Percentiles rank a stretch among this genome's conserved stretches.
Evolutionary conservation across 2,329 filamentous ascomycete species (phyloP).

Genomic region (Penicillium crustosum): DNA sequence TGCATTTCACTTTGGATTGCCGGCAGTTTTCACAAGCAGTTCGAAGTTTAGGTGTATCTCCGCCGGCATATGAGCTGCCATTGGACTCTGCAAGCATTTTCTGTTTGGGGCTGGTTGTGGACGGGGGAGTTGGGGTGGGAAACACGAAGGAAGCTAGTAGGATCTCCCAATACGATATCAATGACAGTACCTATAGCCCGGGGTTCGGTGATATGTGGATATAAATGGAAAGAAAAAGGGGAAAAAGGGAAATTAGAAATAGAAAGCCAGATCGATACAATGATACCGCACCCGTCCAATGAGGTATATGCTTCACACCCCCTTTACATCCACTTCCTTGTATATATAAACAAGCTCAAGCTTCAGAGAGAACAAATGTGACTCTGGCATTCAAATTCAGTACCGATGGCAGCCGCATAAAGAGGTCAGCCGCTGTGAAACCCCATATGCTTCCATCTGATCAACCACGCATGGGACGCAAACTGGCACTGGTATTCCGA

Average conservation of each 20-base stretch:
- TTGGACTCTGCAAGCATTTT: slow-evolving; percentile 32
- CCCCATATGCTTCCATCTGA: slow-evolving; percentile 36
- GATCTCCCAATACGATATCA: slow-evolving; percentile 1
- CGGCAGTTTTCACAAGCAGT: slow-evolving; percentile 42
- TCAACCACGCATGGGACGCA: slow-evolving; percentile 33
- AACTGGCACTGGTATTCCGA: slow-evolving; percentile 10
- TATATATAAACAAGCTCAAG: slow-evolving; percentile 25
- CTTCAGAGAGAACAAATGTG: slow-evolving; percentile 20
- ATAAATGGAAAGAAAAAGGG: slow-evolving; percentile 4
- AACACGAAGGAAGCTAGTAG: neutral
- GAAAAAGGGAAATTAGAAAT: slow-evolving; percentile 3
- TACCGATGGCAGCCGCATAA: slow-evolving; percentile 35
- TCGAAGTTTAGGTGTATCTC: slow-evolving; percentile 38
- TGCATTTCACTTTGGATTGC: slow-evolving; percentile 44
- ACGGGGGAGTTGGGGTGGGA: neutral
- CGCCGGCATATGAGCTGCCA: slow-evolving; percentile 22
- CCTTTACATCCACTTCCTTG: neutral
- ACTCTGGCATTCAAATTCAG: slow-evolving; percentile 33
- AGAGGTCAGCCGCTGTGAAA: slow-evolving; percentile 43
- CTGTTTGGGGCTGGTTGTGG: neutral
- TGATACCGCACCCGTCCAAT: slow-evolving; percentile 10
- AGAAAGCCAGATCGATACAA: slow-evolving; percentile 4
- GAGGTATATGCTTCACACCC: slow-evolving; percentile 5
- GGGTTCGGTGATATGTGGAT: slow-evolving; percentile 2
- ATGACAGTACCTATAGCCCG: neutral